Conservation (phyloP, 208 protist genomes). For the Leishmania braziliensis region DNA sequence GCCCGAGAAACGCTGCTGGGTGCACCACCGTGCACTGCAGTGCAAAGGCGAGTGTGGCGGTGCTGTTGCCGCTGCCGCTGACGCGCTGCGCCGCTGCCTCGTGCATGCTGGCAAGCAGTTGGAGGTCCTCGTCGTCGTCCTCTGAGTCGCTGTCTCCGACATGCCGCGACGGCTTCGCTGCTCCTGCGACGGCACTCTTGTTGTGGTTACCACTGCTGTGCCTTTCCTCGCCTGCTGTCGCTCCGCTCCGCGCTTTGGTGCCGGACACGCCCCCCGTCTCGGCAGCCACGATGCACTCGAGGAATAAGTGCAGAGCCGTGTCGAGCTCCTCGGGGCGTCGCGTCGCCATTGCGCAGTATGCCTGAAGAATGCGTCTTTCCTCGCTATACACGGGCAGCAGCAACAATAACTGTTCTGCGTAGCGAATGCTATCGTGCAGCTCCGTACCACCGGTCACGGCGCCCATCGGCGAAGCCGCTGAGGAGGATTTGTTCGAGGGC, state of each 20-base stretch:
- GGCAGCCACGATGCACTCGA: slow-evolving; percentile 39
- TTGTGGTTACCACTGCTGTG: not conserved
- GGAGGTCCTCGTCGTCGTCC: slow-evolving; percentile 53
- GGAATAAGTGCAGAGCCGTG: slow-evolving; percentile 74
- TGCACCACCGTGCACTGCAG: slow-evolving; percentile 46
- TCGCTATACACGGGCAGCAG: slow-evolving; percentile 62
- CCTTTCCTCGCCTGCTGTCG: not conserved
- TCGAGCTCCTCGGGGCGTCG: slow-evolving; percentile 66
- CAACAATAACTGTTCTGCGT: slow-evolving; percentile 84
- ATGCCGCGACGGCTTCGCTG: not conserved
- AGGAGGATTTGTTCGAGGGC: not conserved
- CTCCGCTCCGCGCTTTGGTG: not conserved
- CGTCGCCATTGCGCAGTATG: slow-evolving; percentile 72
- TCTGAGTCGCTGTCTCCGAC: slow-evolving; percentile 21
- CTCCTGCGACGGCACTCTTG: not conserved
- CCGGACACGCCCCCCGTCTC: slow-evolving; percentile 20
- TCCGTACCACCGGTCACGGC: slow-evolving; percentile 30
- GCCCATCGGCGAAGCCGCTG: not conserved
- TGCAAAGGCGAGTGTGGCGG: slow-evolving; percentile 42
- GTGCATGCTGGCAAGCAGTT: slow-evolving; percentile 47
- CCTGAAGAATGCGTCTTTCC: slow-evolving; percentile 75
- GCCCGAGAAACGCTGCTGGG: slow-evolving; percentile 67
- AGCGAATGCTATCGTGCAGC: slow-evolving; percentile 74
- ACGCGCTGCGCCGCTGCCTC: slow-evolving; percentile 19
- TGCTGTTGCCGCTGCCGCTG: slow-evolving; percentile 20